Percentiles rank a stretch among this genome's conserved stretches.
Conservation (phyloP, 805 yeast genomes). For the Kazachstania viticola region DNA sequence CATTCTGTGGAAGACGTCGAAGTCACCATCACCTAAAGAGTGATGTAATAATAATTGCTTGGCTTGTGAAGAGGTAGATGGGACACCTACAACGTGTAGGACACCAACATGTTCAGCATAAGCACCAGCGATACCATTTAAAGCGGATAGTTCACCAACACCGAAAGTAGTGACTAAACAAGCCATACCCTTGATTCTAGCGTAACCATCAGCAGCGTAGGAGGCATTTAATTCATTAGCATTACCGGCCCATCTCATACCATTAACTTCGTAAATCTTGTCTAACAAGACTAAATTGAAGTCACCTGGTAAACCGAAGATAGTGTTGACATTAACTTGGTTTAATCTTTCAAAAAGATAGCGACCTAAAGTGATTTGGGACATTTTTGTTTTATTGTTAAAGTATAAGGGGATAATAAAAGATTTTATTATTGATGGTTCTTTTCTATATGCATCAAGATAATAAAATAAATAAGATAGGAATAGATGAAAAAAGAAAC, state of each 20-base stretch:
- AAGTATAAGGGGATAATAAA: no score
- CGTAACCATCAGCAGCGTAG: constrained; percentile 75
- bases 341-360: constrained; percentile 68
- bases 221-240: constrained; percentile 86
- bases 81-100: constrained; percentile 78
- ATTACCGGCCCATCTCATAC: constrained; percentile 81
- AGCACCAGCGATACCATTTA: constrained; percentile 81
- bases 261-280: constrained; percentile 61
- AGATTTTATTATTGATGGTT: no score
- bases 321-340: constrained; percentile 58
- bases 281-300: constrained; percentile 64
- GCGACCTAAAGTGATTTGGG: constrained; percentile 56
- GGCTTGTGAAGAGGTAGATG: constrained; percentile 62
- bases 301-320: constrained; percentile 77
- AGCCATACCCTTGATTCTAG: constrained; percentile 66
- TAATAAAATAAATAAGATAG: no score
- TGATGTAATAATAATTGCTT: constrained; percentile 68
- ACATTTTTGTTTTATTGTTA: no score
- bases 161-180: constrained; percentile 78
- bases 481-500: no score
- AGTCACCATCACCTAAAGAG: constrained; percentile 76
- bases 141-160: constrained; percentile 78
- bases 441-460: no score
- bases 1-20: constrained; percentile 70
- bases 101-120: constrained; percentile 85